Percentiles rank a stretch among this genome's conserved stretches.
Conservation (phyloP, 768 basidiomycete genomes). For the Phlebiopsis flavidoalba region DNA sequence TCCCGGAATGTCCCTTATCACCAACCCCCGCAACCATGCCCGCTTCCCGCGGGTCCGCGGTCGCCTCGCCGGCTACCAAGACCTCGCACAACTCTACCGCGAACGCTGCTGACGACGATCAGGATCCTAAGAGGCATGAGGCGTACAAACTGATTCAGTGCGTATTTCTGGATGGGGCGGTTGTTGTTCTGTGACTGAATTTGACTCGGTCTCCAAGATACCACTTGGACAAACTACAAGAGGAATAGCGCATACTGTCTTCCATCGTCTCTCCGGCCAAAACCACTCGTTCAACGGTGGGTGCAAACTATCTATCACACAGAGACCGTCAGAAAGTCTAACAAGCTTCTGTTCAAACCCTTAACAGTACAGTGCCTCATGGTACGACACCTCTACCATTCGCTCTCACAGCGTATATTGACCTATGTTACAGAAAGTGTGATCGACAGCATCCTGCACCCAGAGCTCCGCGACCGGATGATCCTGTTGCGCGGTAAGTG, state of each 20-base stretch:
- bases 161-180: constrained; percentile 17
- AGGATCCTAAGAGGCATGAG: constrained; percentile 71
- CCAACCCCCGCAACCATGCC: constrained; percentile 30
- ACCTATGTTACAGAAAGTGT: constrained; percentile 61
- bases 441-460: constrained; percentile 88
- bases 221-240: constrained; percentile 86
- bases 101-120: constrained; percentile 46
- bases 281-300: constrained; percentile 81
- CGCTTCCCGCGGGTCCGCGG: constrained; percentile 16
- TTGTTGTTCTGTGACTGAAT: not conserved
- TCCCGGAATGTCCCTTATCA: constrained; percentile 41
- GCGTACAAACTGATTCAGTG: constrained; percentile 81
- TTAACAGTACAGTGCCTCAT: constrained; percentile 71
- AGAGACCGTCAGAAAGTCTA: not conserved
- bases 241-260: constrained; percentile 83
- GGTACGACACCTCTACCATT: constrained; percentile 36
- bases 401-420: not conserved
- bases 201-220: constrained; percentile 43
- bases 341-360: constrained; percentile 1
- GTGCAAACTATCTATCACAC: constrained; percentile 5
- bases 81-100: constrained; percentile 1
- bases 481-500: constrained; percentile 76
- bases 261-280: constrained; percentile 83
- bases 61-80: constrained; percentile 2
- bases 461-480: constrained; percentile 86